These are phyloP conservation scores for Tausonia pullulans DNA, from an alignment of 1,284 basidiomycete species.

Conservation along the genomic window DNA sequence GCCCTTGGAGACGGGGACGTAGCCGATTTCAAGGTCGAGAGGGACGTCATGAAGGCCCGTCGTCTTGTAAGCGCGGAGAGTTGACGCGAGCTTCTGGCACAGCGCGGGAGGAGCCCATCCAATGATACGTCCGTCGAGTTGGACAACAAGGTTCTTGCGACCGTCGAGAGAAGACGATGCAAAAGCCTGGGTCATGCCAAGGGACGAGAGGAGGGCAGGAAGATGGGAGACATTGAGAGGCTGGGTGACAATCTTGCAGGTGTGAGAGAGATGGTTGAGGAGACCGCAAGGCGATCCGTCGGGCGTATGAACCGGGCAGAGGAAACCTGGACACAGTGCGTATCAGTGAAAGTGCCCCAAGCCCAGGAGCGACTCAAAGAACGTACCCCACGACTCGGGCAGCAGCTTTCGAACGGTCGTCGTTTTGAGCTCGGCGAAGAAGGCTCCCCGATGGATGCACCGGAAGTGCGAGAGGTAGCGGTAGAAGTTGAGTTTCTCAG, in stretches of 20 bases:
- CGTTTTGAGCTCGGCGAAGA: constrained; percentile 98
- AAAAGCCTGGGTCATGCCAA: constrained; percentile 93
- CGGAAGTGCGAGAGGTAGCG: constrained; percentile 98
- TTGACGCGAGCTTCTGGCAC: constrained; percentile 67
- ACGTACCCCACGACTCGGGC: constrained; percentile 92
- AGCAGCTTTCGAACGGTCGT: constrained; percentile 94
- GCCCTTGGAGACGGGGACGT: constrained; percentile 76
- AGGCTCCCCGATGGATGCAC: constrained; percentile 96
- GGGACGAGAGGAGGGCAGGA: constrained; percentile 65
- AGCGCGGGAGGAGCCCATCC: constrained; percentile 81
- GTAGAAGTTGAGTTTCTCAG: constrained; percentile 97
- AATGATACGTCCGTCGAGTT: constrained; percentile 87
- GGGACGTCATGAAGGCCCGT: constrained; percentile 73
- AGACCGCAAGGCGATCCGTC: constrained; percentile 97
- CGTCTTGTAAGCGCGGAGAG: constrained; percentile 90
- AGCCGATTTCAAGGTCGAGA: constrained; percentile 88
- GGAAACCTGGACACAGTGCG: constrained; percentile 53
- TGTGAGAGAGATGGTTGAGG: constrained; percentile 90
- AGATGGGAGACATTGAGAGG: constrained; percentile 67
- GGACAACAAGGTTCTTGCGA: constrained; percentile 69
- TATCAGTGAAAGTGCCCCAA: background rate
- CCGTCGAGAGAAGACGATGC: constrained; percentile 62
- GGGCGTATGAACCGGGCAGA: constrained; percentile 97
- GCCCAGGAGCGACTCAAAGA: no score
- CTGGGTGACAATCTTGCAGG: constrained; percentile 80